A percentile compares a stretch with the other conserved stretches of the same genome.
phyloP scores from a whole-genome alignment of 164 flowering plant species.

The Amborella trichopoda region DNA sequence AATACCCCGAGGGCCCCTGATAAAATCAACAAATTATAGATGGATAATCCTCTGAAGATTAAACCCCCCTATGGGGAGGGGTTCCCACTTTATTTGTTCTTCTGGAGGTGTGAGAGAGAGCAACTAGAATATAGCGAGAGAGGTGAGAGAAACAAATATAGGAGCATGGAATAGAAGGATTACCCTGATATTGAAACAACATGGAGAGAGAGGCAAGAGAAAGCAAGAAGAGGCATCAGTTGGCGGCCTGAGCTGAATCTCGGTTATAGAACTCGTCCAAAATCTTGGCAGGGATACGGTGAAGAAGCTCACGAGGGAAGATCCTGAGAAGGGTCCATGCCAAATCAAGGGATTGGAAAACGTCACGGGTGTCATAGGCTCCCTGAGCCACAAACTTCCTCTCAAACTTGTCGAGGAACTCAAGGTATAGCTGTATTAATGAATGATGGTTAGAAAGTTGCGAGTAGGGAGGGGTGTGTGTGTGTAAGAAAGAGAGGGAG shows the following conservation, averaged over 20 bases:
- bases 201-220: too few relatives aligned
- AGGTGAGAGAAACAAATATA: too few relatives aligned
- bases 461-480: background rate
- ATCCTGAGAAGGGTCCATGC: conserved; percentile 97
- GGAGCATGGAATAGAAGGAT: too few relatives aligned
- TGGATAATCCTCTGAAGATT: too few relatives aligned
- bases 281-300: conserved; percentile 96
- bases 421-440: conserved; percentile 77
- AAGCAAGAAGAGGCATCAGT: too few relatives aligned
- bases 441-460: background rate
- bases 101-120: too few relatives aligned
- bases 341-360: conserved; percentile 93
- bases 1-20: too few relatives aligned
- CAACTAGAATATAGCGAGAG: too few relatives aligned
- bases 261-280: conserved; percentile 76
- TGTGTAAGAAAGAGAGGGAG: background rate
- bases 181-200: too few relatives aligned
- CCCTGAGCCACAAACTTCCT: conserved; percentile 91
- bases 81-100: too few relatives aligned
- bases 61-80: too few relatives aligned
- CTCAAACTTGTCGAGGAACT: conserved; percentile 93
- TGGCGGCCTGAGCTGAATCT: conserved; percentile 39
- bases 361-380: conserved; percentile 90
- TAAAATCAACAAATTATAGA: too few relatives aligned
- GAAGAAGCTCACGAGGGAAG: conserved; percentile 96